Evolutionary conservation across 2,329 filamentous ascomycete species (phyloP).

Genomic region (Stenocarpella maydis): DNA sequence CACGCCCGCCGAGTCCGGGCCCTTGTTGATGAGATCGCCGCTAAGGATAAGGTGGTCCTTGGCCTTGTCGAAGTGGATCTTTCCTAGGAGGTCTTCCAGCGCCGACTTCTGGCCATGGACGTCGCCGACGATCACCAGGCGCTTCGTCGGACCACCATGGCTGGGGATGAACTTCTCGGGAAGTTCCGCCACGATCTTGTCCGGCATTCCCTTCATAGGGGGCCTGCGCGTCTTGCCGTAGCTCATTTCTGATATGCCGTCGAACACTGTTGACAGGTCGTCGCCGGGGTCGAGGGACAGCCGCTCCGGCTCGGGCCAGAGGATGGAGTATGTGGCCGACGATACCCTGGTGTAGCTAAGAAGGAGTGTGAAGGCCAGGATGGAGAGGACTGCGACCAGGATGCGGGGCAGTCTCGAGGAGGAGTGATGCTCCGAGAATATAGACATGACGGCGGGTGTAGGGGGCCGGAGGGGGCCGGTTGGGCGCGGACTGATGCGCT

Average conservation of each 20-base stretch:
- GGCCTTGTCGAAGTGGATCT: slow-evolving; percentile 66
- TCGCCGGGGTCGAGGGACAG: slow-evolving; percentile 12
- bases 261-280: slow-evolving; percentile 9
- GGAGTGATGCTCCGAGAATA: slow-evolving; percentile 7
- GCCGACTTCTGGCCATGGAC: slow-evolving; percentile 86
- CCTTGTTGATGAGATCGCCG: slow-evolving; percentile 86
- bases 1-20: slow-evolving; percentile 82
- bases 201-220: slow-evolving; percentile 43
- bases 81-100: slow-evolving; percentile 70
- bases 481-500: not conserved
- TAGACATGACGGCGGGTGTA: slow-evolving; percentile 7
- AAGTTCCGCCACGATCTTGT: slow-evolving; percentile 43
- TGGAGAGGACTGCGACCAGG: slow-evolving; percentile 45
- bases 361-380: slow-evolving; percentile 43
- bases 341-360: slow-evolving; percentile 47
- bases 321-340: slow-evolving; percentile 37
- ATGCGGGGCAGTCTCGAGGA: slow-evolving; percentile 42
- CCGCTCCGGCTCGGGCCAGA: slow-evolving; percentile 23
- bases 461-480: not conserved
- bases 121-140: slow-evolving; percentile 86
- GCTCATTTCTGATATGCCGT: slow-evolving; percentile 45
- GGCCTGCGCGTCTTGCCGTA: slow-evolving; percentile 53
- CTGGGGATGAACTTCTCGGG: slow-evolving; percentile 42
- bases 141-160: slow-evolving; percentile 48
- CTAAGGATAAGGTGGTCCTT: slow-evolving; percentile 79